phyloP scores from a whole-genome alignment of 495 filamentous ascomycete genomes.

The Penicillium canariense region DNA sequence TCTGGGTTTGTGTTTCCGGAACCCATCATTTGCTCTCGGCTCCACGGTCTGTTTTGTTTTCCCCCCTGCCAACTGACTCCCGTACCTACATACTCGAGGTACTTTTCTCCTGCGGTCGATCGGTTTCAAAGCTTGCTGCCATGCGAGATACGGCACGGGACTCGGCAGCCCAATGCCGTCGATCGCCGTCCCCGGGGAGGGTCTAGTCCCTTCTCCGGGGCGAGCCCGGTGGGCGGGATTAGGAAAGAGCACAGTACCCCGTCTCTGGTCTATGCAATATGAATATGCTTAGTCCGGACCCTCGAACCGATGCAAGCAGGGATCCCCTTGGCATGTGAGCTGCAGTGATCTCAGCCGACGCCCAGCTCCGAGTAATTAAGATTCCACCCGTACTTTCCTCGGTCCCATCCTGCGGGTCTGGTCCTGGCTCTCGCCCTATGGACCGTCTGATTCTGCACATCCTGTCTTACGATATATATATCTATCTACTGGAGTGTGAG shows the following conservation, averaged over 20 bases:
- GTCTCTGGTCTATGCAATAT: neutral
- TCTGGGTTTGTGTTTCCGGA: neutral
- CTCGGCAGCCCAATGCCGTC: constrained; percentile 17
- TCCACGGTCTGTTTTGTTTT: neutral
- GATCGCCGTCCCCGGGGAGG: constrained; percentile 12
- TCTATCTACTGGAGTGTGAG: neutral
- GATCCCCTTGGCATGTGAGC: constrained; percentile 26
- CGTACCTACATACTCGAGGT: too few species aligned
- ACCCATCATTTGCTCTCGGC: neutral
- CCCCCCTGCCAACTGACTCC: too few species aligned
- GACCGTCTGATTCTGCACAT: too few species aligned
- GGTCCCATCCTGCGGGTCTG: neutral
- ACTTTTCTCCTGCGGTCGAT: neutral
- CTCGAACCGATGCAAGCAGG: constrained; percentile 9
- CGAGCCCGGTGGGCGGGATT: neutral
- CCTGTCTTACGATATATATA: too few species aligned
- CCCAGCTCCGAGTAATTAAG: constrained; percentile 23
- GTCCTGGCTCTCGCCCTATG: neutral
- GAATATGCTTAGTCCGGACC: neutral
- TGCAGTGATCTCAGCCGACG: constrained; percentile 24
- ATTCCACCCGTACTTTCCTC: constrained; percentile 14
- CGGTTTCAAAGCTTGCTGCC: constrained; percentile 15
- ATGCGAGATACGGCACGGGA: constrained; percentile 27
- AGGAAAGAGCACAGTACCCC: neutral
- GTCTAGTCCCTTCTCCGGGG: neutral